These are phyloP conservation scores for Malassezia slooffiae DNA, from an alignment of 1,284 basidiomycete species.

Conservation along the genomic window DNA sequence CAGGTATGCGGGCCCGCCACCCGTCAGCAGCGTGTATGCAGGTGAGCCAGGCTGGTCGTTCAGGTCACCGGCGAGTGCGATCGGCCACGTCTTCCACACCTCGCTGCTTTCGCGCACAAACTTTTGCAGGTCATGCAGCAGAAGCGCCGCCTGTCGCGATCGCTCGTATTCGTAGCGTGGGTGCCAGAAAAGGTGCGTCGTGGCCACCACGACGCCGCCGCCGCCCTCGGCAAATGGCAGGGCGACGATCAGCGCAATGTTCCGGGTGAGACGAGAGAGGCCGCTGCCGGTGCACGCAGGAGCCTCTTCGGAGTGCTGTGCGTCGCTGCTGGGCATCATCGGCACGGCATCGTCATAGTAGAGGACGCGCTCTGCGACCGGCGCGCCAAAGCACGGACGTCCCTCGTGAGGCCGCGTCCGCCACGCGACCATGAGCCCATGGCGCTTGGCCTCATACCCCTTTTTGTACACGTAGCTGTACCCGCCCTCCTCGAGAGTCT, in stretches of 20 bases:
- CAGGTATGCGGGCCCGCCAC: slow-evolving; percentile 48
- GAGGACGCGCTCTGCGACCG: neutral
- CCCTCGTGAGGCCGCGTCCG: neutral
- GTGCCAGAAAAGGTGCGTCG: slow-evolving; percentile 88
- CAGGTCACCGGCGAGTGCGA: slow-evolving; percentile 78
- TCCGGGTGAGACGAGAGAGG: slow-evolving; percentile 18
- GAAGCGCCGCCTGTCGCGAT: slow-evolving; percentile 54
- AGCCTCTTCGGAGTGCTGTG: slow-evolving; percentile 17
- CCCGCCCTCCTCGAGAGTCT: slow-evolving; percentile 23
- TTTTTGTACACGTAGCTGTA: slow-evolving; percentile 37
- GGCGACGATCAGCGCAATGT: slow-evolving; percentile 20
- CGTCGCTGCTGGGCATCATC: neutral
- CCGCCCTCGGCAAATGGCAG: slow-evolving; percentile 12
- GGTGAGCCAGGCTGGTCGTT: slow-evolving; percentile 79
- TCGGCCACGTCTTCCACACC: slow-evolving; percentile 57
- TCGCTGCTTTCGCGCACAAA: slow-evolving; percentile 53
- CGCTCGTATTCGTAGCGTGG: slow-evolving; percentile 69
- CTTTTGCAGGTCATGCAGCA: slow-evolving; percentile 58
- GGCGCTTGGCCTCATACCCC: slow-evolving; percentile 40
- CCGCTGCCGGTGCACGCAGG: slow-evolving; percentile 33
- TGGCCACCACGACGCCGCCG: slow-evolving; percentile 61
- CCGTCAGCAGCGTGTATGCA: slow-evolving; percentile 64
- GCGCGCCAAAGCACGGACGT: neutral
- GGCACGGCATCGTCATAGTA: neutral
- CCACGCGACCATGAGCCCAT: slow-evolving; percentile 43